Evolutionary conservation across 352 stramenopile genomes (phyloP), one percentile per base, ranked within the genome.

Genomic region (Nothophytophthora sp.): DNA sequence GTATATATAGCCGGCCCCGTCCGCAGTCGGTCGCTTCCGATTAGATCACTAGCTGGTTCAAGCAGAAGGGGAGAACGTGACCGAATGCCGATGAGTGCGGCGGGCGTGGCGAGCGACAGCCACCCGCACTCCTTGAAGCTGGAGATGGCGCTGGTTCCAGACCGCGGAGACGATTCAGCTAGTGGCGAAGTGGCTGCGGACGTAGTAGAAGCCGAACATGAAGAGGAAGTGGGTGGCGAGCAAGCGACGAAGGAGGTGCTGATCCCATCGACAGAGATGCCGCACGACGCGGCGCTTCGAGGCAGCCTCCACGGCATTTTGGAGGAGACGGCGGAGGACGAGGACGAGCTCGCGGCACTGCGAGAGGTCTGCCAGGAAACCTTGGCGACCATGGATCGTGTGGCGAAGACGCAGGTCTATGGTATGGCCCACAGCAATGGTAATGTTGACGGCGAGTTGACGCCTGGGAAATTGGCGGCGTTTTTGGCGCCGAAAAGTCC

Each of bases 291-390:
- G 34, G 57, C 48, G 13, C 62, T 92, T 48, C 67, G 75, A 12
- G 73, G 57, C 16, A 69, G 63, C 6, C 58, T 92, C 16, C 60
- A 63, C 22, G 56, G 61, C 19, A 53, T 92, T 30, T 64, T 90
- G 7, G 71, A 88, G 24, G 71, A 86, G 32, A 81, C 71, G 7
- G 50, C 49, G 19, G 46, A 24, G 4, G 75, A 91, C 25, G 63
- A 73, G 16, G 64, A 81, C 2, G 65, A 74, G 30, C 63, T 81
- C 20, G 52, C 55, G 42, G 71, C 71, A 34, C 48, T 92, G n/a
- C 77, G 78, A 19, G 77, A 92, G 29, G 58, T 90, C n/a, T 92
- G 82, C 38, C 60, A 63, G 8, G 60, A 81, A 35, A 88, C 80
- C 11, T 45, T 90, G 19, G 45, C 44, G 12, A 53, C 34, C 30